Evolutionary conservation across 2,329 filamentous ascomycete species (phyloP).

Genomic region (Pseudopyrenochaeta lycopersici): DNA sequence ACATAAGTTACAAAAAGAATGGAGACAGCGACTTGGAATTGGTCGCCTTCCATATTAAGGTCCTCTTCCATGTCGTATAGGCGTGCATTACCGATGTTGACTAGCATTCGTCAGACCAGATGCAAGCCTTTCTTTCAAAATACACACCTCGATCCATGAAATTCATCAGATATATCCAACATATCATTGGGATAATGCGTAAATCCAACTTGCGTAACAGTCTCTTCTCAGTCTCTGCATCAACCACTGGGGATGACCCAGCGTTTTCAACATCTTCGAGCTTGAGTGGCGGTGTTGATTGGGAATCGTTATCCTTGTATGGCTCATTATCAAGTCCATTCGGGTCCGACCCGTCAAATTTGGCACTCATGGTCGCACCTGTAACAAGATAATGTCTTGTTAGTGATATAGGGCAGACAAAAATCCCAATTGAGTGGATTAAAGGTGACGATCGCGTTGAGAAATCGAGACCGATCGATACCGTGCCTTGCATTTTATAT

Average conservation of each 20-base stretch:
- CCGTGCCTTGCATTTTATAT: conserved; percentile 16
- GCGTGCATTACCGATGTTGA: conserved; percentile 54
- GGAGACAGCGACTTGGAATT: conserved; percentile 34
- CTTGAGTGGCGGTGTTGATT: conserved; percentile 19
- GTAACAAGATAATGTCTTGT: background rate
- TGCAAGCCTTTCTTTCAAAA: background rate
- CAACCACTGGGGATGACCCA: conserved; percentile 36
- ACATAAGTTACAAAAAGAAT: conserved; percentile 37
- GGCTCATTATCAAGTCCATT: conserved; percentile 14
- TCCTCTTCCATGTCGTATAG: conserved; percentile 27
- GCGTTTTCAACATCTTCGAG: conserved; percentile 21
- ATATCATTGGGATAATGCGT: conserved; percentile 62
- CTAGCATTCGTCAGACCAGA: conserved; percentile 5
- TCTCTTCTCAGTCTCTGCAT: conserved; percentile 56
- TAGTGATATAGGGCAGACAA: background rate
- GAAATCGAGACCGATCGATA: conserved; percentile 5
- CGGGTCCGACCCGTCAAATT: background rate
- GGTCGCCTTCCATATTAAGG: conserved; percentile 26
- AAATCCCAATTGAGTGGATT: background rate
- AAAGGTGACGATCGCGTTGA: conserved; percentile 10
- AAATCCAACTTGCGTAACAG: conserved; percentile 60
- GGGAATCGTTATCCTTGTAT: conserved; percentile 16
- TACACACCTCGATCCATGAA: conserved; percentile 57
- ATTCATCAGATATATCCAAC: conserved; percentile 61
- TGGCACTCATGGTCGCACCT: conserved; percentile 1